These are phyloP conservation scores for Penicillium pancosmium DNA, from an alignment of 495 filamentous ascomycete genomes.

Conservation along the genomic window DNA sequence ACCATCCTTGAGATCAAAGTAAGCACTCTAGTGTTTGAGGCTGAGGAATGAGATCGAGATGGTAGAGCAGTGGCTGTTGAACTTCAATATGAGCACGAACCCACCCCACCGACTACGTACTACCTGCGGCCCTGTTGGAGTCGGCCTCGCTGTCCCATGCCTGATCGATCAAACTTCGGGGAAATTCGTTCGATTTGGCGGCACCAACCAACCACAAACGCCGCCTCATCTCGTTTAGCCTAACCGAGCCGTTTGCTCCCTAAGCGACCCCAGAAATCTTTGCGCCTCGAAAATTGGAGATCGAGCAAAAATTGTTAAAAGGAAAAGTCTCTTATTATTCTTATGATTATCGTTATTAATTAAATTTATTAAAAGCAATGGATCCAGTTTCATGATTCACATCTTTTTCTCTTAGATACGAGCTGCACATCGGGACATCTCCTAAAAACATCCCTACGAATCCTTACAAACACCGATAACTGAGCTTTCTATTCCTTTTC, in stretches of 20 bases:
- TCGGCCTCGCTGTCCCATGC: constrained; percentile 11
- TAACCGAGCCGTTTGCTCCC: constrained; percentile 18
- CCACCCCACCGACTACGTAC: too few species aligned
- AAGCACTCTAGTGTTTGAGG: too few species aligned
- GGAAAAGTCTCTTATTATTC: background rate
- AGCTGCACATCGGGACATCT: background rate
- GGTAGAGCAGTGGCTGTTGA: too few species aligned
- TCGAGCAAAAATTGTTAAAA: background rate
- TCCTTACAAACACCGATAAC: background rate
- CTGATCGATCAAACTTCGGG: constrained; percentile 8
- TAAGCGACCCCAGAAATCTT: constrained; percentile 16
- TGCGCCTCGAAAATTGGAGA: background rate
- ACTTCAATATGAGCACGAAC: too few species aligned
- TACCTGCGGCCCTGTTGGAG: too few species aligned
- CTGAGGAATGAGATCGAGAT: too few species aligned
- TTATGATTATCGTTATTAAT: background rate
- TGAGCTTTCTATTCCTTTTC: background rate
- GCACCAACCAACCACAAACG: constrained; percentile 16
- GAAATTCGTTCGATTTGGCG: background rate
- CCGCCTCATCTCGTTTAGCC: constrained; percentile 14
- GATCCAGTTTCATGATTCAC: background rate
- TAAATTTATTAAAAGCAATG: background rate
- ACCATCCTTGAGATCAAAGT: too few species aligned
- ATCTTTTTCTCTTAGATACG: background rate
- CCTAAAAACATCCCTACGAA: background rate